Evolutionary conservation across 2,329 filamentous ascomycete species (phyloP).

Genomic region (Davidsoniella virescens): DNA sequence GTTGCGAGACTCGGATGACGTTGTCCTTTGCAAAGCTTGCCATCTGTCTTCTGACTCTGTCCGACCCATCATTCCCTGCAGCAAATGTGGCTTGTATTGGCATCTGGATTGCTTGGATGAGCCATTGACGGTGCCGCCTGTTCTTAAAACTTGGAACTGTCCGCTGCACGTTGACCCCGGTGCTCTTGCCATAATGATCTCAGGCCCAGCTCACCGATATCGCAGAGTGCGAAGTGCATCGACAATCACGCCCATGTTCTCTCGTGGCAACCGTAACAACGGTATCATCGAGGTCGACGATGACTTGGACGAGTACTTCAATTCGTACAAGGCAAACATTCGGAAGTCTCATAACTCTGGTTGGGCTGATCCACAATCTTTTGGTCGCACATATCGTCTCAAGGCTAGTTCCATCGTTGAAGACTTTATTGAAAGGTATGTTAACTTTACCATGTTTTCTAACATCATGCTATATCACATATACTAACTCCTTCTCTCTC

Average conservation of each 20-base stretch:
- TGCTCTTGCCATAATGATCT: constrained; percentile 40
- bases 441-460: not conserved
- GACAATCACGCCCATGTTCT: constrained; percentile 34
- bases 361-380: constrained; percentile 42
- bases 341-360: constrained; percentile 23
- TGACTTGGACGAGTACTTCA: constrained; percentile 30
- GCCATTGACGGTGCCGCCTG: constrained; percentile 63
- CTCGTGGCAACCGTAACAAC: constrained; percentile 53
- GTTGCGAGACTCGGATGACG: constrained; percentile 52
- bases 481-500: too few species aligned
- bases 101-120: constrained; percentile 86
- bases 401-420: constrained; percentile 48
- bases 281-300: constrained; percentile 57
- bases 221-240: constrained; percentile 42
- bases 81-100: constrained; percentile 67
- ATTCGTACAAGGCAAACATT: constrained; percentile 5
- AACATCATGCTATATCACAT: too few species aligned
- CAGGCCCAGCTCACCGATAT: constrained; percentile 44
- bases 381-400: constrained; percentile 49
- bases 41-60: constrained; percentile 44
- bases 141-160: constrained; percentile 69
- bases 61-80: constrained; percentile 71
- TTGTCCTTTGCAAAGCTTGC: constrained; percentile 65
- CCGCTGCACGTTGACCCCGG: constrained; percentile 73
- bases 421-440: constrained; percentile 46